A percentile compares a stretch with the other conserved stretches of the same genome.
Evolutionary conservation across 78 protist genomes (phyloP).

Genomic region (Tieghemostelium lacteum): DNA sequence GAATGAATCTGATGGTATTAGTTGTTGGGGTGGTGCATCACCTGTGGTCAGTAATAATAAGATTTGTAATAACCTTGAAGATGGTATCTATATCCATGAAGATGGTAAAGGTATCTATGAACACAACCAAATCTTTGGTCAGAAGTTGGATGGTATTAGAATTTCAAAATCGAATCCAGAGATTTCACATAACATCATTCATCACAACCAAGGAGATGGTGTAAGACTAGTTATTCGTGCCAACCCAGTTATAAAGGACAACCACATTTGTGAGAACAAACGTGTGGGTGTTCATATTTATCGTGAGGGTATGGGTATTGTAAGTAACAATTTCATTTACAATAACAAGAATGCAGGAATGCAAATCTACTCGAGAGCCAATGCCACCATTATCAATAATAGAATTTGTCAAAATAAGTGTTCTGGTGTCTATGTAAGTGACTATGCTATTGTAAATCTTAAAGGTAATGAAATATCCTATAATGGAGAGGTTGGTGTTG

Average conservation of each 20-base stretch:
- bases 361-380: conserved; percentile 69
- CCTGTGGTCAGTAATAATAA: conserved; percentile 62
- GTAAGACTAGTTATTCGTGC: conserved; percentile 57
- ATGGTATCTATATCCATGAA: conserved; percentile 72
- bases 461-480: conserved; percentile 52
- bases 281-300: conserved; percentile 74
- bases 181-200: conserved; percentile 52
- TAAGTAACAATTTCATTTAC: conserved; percentile 60
- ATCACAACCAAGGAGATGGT: conserved; percentile 80
- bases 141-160: conserved; percentile 70
- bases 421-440: conserved; percentile 68
- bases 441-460: conserved; percentile 72
- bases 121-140: conserved; percentile 69
- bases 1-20: conserved; percentile 70
- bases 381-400: conserved; percentile 61
- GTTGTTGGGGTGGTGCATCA: conserved; percentile 79
- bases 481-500: conserved; percentile 79
- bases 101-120: conserved; percentile 77
- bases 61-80: conserved; percentile 66
- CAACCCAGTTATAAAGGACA: conserved; percentile 63
- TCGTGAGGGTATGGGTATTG: conserved; percentile 75
- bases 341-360: conserved; percentile 74
- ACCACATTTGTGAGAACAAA: conserved; percentile 73
- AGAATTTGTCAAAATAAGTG: conserved; percentile 59
- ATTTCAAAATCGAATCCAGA: conserved; percentile 66